These are phyloP conservation scores for Fusarium pseudoanthophilum DNA, from an alignment of 2,329 filamentous ascomycete genomes.

Conservation along the genomic window DNA sequence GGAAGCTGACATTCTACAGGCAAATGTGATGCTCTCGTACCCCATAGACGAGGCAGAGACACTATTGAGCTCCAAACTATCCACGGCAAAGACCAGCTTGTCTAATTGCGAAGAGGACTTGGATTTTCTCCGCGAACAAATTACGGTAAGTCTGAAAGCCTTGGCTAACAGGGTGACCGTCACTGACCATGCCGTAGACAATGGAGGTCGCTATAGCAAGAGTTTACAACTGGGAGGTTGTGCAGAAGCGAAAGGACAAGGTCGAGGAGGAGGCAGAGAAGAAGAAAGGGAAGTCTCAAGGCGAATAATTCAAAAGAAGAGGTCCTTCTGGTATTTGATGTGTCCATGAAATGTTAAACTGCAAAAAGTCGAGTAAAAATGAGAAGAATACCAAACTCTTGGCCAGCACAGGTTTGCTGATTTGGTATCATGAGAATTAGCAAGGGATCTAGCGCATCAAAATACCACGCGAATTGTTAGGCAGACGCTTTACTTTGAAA, in stretches of 20 bases:
- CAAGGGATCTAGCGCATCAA: neutral
- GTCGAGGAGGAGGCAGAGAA: slow-evolving; percentile 65
- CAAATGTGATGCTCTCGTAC: slow-evolving; percentile 98
- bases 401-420: neutral
- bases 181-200: slow-evolving; percentile 66
- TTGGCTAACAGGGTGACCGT: neutral
- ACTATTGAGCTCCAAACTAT: slow-evolving; percentile 80
- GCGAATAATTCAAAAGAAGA: slow-evolving; percentile 33
- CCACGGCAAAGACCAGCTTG: slow-evolving; percentile 81
- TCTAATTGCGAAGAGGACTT: slow-evolving; percentile 95
- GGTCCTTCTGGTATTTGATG: slow-evolving; percentile 13
- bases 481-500: neutral
- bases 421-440: neutral
- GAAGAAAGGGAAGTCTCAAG: slow-evolving; percentile 50
- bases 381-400: slow-evolving; percentile 5
- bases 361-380: slow-evolving; percentile 21
- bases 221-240: slow-evolving; percentile 99
- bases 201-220: slow-evolving; percentile 96
- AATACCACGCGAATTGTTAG: neutral
- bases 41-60: slow-evolving; percentile 87
- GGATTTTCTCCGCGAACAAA: slow-evolving; percentile 95
- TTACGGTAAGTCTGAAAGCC: slow-evolving; percentile 73
- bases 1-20: slow-evolving; percentile 59
- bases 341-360: slow-evolving; percentile 27
- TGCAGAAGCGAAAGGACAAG: slow-evolving; percentile 93